Evolutionary conservation across 768 basidiomycete species (phyloP).

Genomic region (Pleurotus ostreatus): DNA sequence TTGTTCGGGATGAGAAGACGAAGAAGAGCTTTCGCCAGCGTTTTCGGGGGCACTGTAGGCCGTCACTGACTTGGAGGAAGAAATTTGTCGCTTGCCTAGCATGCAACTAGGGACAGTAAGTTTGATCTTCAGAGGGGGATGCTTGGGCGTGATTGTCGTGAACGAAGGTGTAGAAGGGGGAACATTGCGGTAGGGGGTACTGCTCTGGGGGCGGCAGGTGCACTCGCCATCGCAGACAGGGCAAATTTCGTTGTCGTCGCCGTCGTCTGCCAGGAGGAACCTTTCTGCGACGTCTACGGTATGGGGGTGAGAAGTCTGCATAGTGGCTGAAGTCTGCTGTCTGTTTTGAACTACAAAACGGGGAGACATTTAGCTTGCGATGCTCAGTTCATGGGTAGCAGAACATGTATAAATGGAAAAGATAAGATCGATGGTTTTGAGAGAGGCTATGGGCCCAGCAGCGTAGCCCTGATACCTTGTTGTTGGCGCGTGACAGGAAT

Average conservation of each 20-base stretch:
- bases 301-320: constrained; percentile 69
- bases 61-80: constrained; percentile 23
- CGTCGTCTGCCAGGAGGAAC: constrained; percentile 34
- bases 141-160: constrained; percentile 19
- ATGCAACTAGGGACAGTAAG: constrained; percentile 60
- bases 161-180: constrained; percentile 34
- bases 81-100: constrained; percentile 36
- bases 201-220: constrained; percentile 59
- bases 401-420: constrained; percentile 6
- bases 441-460: constrained; percentile 3
- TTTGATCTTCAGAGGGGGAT: constrained; percentile 64
- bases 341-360: constrained; percentile 29
- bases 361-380: constrained; percentile 10
- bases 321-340: constrained; percentile 49
- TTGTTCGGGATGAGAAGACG: constrained; percentile 13
- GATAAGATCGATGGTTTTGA: constrained; percentile 10
- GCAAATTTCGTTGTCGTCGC: constrained; percentile 83
- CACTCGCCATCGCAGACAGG: constrained; percentile 90
- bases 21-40: constrained; percentile 26
- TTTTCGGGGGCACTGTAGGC: constrained; percentile 33
- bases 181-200: constrained; percentile 33
- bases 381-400: neutral
- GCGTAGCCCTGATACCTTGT: constrained; percentile 3
- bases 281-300: constrained; percentile 48
- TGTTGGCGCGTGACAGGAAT: constrained; percentile 16